A percentile compares a stretch with the other conserved stretches of the same genome.
Evolutionary conservation across 768 basidiomycete species (phyloP).

Genomic region (Agaricus blazei): DNA sequence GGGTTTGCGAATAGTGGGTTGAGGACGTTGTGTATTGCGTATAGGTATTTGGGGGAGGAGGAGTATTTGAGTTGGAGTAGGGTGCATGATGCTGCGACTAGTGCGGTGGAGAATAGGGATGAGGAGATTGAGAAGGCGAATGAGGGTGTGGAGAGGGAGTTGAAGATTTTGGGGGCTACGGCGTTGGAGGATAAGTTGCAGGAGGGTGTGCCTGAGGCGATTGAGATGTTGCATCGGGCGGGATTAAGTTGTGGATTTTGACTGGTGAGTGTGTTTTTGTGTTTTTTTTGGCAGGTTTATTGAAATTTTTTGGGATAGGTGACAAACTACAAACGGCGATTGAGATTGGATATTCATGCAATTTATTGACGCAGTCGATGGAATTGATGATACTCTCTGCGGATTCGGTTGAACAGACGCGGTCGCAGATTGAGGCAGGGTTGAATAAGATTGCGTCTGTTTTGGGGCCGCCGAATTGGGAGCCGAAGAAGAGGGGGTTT

Average conservation of each 20-base stretch:
- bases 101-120: slow-evolving; percentile 73
- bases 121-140: slow-evolving; percentile 89
- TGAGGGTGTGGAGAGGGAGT: slow-evolving; percentile 74
- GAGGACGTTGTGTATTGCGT: slow-evolving; percentile 87
- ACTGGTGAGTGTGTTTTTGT: slow-evolving; percentile 52
- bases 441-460: slow-evolving; percentile 92
- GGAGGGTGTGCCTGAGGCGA: slow-evolving; percentile 94
- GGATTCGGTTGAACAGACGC: slow-evolving; percentile 66
- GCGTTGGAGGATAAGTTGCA: slow-evolving; percentile 97
- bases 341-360: slow-evolving; percentile 96
- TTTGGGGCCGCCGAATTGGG: slow-evolving; percentile 67
- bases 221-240: slow-evolving; percentile 84
- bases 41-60: slow-evolving; percentile 70
- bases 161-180: slow-evolving; percentile 88
- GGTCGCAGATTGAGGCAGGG: slow-evolving; percentile 85
- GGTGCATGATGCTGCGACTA: slow-evolving; percentile 78
- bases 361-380: slow-evolving; percentile 90
- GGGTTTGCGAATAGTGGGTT: slow-evolving; percentile 89
- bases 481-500: slow-evolving; percentile 61
- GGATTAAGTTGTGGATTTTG: slow-evolving; percentile 97
- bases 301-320: slow-evolving; percentile 34
- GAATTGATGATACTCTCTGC: slow-evolving; percentile 97
- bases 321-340: slow-evolving; percentile 99
- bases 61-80: slow-evolving; percentile 81
- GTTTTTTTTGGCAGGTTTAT: background rate